phyloP scores from a whole-genome alignment of 176 grass and related monocot genomes.

The Luzula sylvatica region DNA sequence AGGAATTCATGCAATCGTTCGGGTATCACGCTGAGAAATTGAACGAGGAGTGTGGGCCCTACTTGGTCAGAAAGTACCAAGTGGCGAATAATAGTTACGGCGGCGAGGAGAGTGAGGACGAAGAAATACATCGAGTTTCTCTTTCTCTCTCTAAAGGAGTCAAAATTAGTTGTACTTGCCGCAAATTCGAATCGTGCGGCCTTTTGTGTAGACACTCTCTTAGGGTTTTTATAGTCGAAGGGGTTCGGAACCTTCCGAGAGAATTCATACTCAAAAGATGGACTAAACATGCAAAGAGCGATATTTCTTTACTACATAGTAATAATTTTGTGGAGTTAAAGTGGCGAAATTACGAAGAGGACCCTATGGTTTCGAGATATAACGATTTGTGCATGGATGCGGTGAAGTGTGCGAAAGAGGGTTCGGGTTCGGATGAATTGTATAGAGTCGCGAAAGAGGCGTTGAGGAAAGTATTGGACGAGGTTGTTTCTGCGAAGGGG shows the following conservation, averaged over 20 bases:
- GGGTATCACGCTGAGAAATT: constrained; percentile 74
- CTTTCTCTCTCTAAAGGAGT: constrained; percentile 31
- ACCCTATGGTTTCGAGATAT: constrained; percentile 41
- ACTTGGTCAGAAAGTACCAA: constrained; percentile 31
- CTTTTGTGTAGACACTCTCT: constrained; percentile 85
- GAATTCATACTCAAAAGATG: constrained; percentile 83
- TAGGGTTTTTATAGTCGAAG: constrained; percentile 64
- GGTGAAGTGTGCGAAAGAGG: constrained; percentile 64
- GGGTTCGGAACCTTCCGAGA: constrained; percentile 53
- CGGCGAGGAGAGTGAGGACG: constrained; percentile 29
- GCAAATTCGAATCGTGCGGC: constrained; percentile 73
- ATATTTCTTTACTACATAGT: constrained; percentile 28
- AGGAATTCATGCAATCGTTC: constrained; percentile 80
- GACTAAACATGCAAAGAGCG: constrained; percentile 83
- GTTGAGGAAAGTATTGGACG: constrained; percentile 52
- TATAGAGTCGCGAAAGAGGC: constrained; percentile 80
- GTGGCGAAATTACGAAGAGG: constrained; percentile 23
- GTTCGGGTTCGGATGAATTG: constrained; percentile 45
- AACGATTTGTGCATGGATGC: constrained; percentile 57
- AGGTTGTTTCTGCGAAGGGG: constrained; percentile 40
- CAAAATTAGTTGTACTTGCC: constrained; percentile 59
- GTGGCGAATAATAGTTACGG: constrained; percentile 35
- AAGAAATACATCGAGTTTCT: constrained; percentile 51
- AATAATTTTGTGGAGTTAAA: constrained; percentile 45
- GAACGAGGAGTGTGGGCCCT: constrained; percentile 8